Base-by-base conservation (phyloP, 2,329 filamentous ascomycete genomes). In the Alternaria conjuncta region DNA sequence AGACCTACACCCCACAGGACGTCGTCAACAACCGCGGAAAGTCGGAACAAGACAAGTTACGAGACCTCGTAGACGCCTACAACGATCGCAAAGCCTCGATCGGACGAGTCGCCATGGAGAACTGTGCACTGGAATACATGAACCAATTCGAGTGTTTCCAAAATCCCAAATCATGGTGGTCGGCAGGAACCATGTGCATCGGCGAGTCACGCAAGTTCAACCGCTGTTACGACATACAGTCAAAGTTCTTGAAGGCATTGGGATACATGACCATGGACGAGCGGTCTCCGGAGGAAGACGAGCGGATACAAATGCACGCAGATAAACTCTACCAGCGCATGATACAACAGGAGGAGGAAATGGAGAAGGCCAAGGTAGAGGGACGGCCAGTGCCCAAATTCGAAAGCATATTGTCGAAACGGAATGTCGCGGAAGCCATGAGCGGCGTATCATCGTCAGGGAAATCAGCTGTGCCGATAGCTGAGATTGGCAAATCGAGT, bases 281-380 rank as follows among this genome's bases (percentile, higher is more conserved):
- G 21, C 83, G 90, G 9, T 82, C 86, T 0, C 86, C 89, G 28
- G 86, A 92, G 55, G 92, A 97, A 72, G 94, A 97, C 78, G 88
- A 91, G 71, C 93, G 61, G 63, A 83, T 99, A 65, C 96, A 98
- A 81, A 93, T 98, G 90, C 94, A 97, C 79, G 95, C 95, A 63
- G 96, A 99, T 82, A 88, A 88, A 67, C 85, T 99, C 44, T 99
- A 94, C 80, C 92, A 95, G 74, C 89, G 91, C 71, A 93, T 98
- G 90, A 81, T 97, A 41, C 86, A 88, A 65, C 93, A 97, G 77
- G 95, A 99, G 80, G 85, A 84, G 20, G 87, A 86, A 66, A 88
- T 92, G n/a, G 88, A 91, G 67, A 86, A 89, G 72, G 92, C 91
- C 36, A 89, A 89, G 79, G 84, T 85, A 57, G 86, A 80, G 79